Evolutionary conservation across 345 rosid genomes (phyloP).

Genomic region (Eucalyptus viminalis): DNA sequence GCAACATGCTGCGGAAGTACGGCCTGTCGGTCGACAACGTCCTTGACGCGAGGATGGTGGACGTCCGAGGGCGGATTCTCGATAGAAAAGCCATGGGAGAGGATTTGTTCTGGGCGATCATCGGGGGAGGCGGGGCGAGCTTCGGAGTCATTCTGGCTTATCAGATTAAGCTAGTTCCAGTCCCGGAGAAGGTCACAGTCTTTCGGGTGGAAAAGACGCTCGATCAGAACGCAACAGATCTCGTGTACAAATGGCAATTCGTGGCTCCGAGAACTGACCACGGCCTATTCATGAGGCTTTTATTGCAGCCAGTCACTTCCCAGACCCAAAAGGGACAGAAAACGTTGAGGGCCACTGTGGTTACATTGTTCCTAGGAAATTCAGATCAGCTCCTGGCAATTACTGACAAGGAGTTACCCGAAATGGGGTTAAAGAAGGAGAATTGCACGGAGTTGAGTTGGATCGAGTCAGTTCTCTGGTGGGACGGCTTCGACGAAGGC

Average conservation of each 20-base stretch:
- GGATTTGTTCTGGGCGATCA: background rate
- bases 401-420: constrained; percentile 13
- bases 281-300: constrained; percentile 56
- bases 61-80: constrained; percentile 11
- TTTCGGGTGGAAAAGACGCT: constrained; percentile 6
- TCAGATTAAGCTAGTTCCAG: constrained; percentile 20
- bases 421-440: constrained; percentile 10
- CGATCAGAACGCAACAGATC: constrained; percentile 24
- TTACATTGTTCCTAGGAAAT: constrained; percentile 24
- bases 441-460: constrained; percentile 50
- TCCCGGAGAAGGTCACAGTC: constrained; percentile 30
- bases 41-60: constrained; percentile 24
- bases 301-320: constrained; percentile 39
- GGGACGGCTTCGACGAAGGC: constrained; percentile 4
- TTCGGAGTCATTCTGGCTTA: background rate
- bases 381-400: constrained; percentile 2
- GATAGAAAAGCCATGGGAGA: constrained; percentile 33
- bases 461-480: constrained; percentile 28
- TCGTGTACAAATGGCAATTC: constrained; percentile 34
- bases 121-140: background rate
- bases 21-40: constrained; percentile 31
- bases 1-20: constrained; percentile 26
- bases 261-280: constrained; percentile 34
- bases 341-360: constrained; percentile 24
- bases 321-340: constrained; percentile 4